These are phyloP conservation scores for Calonectria crousiana DNA, from an alignment of 2,329 filamentous ascomycete species.

Conservation along the genomic window DNA sequence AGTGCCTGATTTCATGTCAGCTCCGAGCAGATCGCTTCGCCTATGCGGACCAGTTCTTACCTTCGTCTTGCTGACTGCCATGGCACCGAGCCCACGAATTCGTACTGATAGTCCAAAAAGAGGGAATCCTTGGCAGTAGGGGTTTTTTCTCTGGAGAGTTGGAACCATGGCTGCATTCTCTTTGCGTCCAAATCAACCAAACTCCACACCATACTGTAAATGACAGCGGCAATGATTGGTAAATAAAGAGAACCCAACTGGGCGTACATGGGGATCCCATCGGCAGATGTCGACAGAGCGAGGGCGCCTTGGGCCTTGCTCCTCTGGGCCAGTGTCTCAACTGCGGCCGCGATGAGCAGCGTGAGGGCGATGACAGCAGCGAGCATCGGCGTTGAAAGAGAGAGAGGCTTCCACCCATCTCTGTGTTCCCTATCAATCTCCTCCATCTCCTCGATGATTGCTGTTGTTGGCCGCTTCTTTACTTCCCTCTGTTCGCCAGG, in stretches of 20 bases:
- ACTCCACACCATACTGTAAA: conserved; percentile 68
- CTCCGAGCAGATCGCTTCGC: neutral
- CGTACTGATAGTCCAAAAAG: conserved; percentile 64
- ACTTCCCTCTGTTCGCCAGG: neutral
- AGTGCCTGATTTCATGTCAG: conserved; percentile 56
- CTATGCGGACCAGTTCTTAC: conserved; percentile 44
- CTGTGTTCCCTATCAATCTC: neutral
- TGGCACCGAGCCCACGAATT: conserved; percentile 50
- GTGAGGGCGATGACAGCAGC: conserved; percentile 51
- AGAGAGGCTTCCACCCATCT: conserved; percentile 40
- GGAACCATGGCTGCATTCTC: conserved; percentile 70
- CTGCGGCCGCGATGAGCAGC: conserved; percentile 53
- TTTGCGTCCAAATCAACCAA: conserved; percentile 72
- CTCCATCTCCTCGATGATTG: neutral
- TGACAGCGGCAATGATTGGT: conserved; percentile 65
- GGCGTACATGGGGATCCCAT: conserved; percentile 50
- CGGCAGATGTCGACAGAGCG: conserved; percentile 34
- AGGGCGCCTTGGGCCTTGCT: conserved; percentile 58
- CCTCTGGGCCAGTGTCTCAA: conserved; percentile 59
- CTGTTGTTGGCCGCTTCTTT: conserved; percentile 1
- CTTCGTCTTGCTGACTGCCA: conserved; percentile 44
- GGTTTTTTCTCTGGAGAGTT: conserved; percentile 61
- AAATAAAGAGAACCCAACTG: conserved; percentile 62
- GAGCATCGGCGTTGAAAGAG: conserved; percentile 50
- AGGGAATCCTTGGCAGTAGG: conserved; percentile 60